These are phyloP conservation scores for Quercus tomentella DNA, from an alignment of 331 rosid genomes.

Conservation along the genomic window DNA sequence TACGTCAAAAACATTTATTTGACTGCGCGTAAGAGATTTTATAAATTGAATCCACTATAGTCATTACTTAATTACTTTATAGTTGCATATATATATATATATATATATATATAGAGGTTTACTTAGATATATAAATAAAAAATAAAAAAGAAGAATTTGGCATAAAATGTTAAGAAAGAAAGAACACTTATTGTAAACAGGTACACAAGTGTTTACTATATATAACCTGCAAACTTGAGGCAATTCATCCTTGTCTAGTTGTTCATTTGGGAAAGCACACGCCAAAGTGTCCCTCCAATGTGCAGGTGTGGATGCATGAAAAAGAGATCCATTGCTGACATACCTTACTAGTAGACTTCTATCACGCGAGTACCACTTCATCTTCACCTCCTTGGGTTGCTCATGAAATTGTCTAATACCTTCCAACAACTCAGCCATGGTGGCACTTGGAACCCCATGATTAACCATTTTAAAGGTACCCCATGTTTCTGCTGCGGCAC, in stretches of 20 bases:
- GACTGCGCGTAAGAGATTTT: no score
- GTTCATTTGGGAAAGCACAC: constrained; percentile 62
- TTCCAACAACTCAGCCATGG: constrained; percentile 43
- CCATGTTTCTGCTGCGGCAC: constrained; percentile 62
- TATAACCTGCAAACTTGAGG: constrained; percentile 60
- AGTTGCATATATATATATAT: no score
- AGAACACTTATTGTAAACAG: not conserved
- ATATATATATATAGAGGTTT: no score
- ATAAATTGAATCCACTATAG: no score
- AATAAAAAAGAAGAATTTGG: no score
- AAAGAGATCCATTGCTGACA: constrained; percentile 62
- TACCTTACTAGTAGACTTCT: constrained; percentile 35
- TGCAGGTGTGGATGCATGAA: constrained; percentile 51
- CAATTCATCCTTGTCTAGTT: constrained; percentile 37
- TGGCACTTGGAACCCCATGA: constrained; percentile 53
- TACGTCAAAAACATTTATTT: no score
- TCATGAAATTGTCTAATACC: constrained; percentile 56
- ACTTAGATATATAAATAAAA: no score
- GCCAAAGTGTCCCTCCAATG: constrained; percentile 76
- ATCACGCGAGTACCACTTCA: constrained; percentile 70
- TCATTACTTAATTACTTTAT: no score
- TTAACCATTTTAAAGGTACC: constrained; percentile 74
- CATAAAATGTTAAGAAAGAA: no score
- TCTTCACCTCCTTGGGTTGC: constrained; percentile 53
- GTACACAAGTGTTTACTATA: not conserved